A percentile compares a stretch with the other conserved stretches of the same genome.
Conservation (phyloP, 2,329 filamentous ascomycete species). For the Coniochaeta prunicola region DNA sequence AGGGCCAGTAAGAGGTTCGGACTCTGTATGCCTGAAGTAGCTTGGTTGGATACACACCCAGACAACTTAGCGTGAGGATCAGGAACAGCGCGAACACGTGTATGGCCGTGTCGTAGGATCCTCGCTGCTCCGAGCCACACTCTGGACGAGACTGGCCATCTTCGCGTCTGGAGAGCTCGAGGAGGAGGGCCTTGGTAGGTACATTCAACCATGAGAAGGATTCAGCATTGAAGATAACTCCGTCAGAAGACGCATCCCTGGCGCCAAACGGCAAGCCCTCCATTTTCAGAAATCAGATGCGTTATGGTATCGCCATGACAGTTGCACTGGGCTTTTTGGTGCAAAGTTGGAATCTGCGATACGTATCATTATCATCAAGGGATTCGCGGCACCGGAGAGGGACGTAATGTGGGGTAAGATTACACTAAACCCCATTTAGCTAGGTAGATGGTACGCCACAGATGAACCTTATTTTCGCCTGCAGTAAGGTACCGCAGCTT, state of each 20-base stretch:
- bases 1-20: background rate
- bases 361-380: too few species aligned
- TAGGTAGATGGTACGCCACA: background rate
- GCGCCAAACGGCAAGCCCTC: background rate
- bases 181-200: conserved; percentile 42
- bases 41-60: conserved; percentile 34
- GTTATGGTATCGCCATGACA: background rate
- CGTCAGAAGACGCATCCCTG: background rate
- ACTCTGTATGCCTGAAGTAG: background rate
- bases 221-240: background rate
- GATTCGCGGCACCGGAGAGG: too few species aligned
- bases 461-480: background rate
- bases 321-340: too few species aligned
- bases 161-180: conserved; percentile 44
- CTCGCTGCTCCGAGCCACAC: conserved; percentile 45
- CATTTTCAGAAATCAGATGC: background rate
- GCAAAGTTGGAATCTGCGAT: too few species aligned
- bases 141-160: conserved; percentile 30
- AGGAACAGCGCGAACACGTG: conserved; percentile 63
- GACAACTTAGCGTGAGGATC: conserved; percentile 54
- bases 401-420: background rate
- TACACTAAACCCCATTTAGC: background rate
- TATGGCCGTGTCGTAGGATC: conserved; percentile 56
- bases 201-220: conserved; percentile 37
- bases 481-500: too few species aligned